Percentiles rank a stretch among this genome's conserved stretches.
Evolutionary conservation across 805 yeast species (phyloP).

Genomic region (Helenozyma rhizophorensis): DNA sequence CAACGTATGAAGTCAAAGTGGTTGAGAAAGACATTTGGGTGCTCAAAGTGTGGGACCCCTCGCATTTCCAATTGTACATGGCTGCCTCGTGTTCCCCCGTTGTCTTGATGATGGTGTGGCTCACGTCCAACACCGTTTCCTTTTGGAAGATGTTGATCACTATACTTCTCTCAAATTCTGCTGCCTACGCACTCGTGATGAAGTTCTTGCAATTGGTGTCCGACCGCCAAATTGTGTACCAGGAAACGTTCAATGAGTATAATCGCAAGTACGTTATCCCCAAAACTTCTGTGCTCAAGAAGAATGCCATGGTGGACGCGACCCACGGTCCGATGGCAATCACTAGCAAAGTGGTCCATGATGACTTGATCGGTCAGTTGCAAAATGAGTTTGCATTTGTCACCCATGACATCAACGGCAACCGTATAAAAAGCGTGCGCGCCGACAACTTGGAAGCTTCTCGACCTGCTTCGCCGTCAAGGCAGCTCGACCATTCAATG

Average conservation of each 20-base stretch:
- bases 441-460: slow-evolving; percentile 10
- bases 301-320: slow-evolving; percentile 62
- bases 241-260: slow-evolving; percentile 61
- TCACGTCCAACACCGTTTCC: slow-evolving; percentile 17
- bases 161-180: slow-evolving; percentile 26
- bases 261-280: slow-evolving; percentile 61
- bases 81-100: slow-evolving; percentile 59
- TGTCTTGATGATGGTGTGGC: slow-evolving; percentile 37
- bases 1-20: slow-evolving; percentile 15
- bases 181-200: slow-evolving; percentile 37
- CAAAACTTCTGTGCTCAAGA: slow-evolving; percentile 42
- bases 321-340: slow-evolving; percentile 35
- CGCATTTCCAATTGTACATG: slow-evolving; percentile 49
- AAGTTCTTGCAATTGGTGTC: slow-evolving; percentile 43
- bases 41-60: slow-evolving; percentile 64
- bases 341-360: slow-evolving; percentile 20
- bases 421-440: slow-evolving; percentile 15
- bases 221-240: slow-evolving; percentile 57
- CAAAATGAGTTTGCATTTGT: slow-evolving; percentile 38
- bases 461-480: slow-evolving; percentile 11
- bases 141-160: slow-evolving; percentile 32
- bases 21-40: slow-evolving; percentile 45
- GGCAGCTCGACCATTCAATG: slow-evolving; percentile 1
- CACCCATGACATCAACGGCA: slow-evolving; percentile 47
- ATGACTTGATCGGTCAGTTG: slow-evolving; percentile 17